phyloP scores from a whole-genome alignment of 108 stramenopile species.

The Fragilaria radians region DNA sequence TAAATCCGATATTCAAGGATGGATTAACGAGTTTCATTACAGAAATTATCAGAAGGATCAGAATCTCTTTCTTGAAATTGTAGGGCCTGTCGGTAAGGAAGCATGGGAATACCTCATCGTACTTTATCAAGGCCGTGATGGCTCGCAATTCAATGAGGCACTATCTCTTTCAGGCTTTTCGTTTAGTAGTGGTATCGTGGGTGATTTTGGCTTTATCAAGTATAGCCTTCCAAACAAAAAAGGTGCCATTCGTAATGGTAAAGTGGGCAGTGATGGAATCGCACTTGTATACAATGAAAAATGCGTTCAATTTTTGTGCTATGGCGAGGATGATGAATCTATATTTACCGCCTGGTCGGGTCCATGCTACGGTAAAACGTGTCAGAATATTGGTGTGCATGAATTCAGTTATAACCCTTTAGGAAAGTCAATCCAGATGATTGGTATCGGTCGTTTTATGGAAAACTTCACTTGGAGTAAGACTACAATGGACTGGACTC shows the following conservation, averaged over 20 bases:
- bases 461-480: not conserved
- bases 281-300: not conserved
- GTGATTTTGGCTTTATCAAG: not conserved
- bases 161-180: not conserved
- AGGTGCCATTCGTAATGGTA: slow-evolving; percentile 1
- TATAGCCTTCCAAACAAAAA: not conserved
- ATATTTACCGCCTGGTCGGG: not conserved
- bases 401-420: not conserved
- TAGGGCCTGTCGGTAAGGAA: not conserved
- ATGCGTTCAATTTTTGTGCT: not conserved
- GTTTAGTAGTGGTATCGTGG: not conserved
- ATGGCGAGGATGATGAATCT: not conserved
- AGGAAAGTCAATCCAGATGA: not conserved
- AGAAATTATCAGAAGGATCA: not conserved
- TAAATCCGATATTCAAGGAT: too few species aligned
- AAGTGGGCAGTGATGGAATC: not conserved
- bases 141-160: not conserved
- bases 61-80: not conserved
- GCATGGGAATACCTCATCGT: not conserved
- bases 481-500: not conserved
- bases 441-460: not conserved
- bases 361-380: not conserved
- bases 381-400: not conserved
- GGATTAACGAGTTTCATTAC: slow-evolving; percentile 6
- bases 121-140: slow-evolving; percentile 7